Evolutionary conservation across 768 basidiomycete genomes (phyloP).

Genomic region (Mycena vulgaris): DNA sequence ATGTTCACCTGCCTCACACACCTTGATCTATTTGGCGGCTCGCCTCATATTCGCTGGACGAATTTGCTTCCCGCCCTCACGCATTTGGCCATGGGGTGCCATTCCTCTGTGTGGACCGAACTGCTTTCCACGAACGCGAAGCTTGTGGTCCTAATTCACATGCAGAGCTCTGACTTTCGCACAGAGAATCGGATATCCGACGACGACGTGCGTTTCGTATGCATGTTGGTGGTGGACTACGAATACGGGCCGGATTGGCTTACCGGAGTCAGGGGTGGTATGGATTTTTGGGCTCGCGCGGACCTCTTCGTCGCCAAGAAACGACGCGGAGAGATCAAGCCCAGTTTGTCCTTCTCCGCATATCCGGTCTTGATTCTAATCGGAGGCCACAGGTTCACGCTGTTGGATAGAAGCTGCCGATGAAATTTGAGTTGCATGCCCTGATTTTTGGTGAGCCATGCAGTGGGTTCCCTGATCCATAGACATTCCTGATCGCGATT

Average conservation of each 20-base stretch:
- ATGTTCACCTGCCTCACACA: conserved; percentile 13
- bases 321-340: conserved; percentile 10
- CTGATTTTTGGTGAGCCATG: too few species aligned
- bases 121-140: neutral
- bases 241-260: neutral
- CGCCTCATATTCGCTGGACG: neutral
- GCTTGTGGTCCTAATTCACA: neutral
- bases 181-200: neutral
- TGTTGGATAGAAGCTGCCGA: conserved; percentile 18
- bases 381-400: neutral
- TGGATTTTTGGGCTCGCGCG: conserved; percentile 12
- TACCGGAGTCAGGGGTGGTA: neutral
- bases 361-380: neutral
- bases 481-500: too few species aligned
- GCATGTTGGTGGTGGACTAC: neutral
- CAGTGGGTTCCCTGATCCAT: too few species aligned
- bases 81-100: neutral
- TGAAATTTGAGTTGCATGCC: too few species aligned
- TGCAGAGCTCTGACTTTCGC: neutral
- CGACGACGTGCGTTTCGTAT: neutral
- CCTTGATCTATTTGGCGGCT: conserved; percentile 4
- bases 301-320: conserved; percentile 9
- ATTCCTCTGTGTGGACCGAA: neutral
- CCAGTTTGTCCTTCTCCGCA: neutral
- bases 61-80: neutral